Conservation (phyloP, 2,329 filamentous ascomycete species). For the Fusarium anguioides region DNA sequence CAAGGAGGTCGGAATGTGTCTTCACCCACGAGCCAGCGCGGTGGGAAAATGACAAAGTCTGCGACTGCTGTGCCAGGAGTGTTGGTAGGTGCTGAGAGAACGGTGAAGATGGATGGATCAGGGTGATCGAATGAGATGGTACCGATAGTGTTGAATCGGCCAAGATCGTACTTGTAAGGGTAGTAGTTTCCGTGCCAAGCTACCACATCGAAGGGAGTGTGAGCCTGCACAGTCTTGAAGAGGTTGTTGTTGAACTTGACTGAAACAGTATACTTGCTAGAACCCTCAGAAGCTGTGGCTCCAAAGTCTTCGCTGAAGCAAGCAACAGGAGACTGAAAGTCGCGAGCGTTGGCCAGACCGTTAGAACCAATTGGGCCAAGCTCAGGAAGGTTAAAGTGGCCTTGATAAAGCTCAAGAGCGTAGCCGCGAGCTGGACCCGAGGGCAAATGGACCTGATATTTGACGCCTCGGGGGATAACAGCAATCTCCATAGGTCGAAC, state of each 20-base stretch:
- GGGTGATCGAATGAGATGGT: constrained; percentile 81
- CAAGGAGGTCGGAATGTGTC: constrained; percentile 78
- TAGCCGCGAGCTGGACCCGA: constrained; percentile 75
- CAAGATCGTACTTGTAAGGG: constrained; percentile 84
- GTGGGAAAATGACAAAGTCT: constrained; percentile 79
- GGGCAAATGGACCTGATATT: constrained; percentile 76
- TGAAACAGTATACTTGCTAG: constrained; percentile 60
- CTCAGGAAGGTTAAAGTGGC: constrained; percentile 77
- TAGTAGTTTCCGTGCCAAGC: constrained; percentile 86
- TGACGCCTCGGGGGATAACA: constrained; percentile 78
- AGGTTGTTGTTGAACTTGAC: constrained; percentile 76
- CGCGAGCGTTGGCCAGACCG: constrained; percentile 77
- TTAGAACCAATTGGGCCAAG: constrained; percentile 80
- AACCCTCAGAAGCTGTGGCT: constrained; percentile 53
- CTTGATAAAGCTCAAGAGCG: constrained; percentile 79
- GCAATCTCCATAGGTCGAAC: constrained; percentile 83
- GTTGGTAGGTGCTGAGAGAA: constrained; percentile 71
- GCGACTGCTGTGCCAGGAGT: constrained; percentile 72
- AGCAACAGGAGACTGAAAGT: constrained; percentile 80
- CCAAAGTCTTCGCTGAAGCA: constrained; percentile 72
- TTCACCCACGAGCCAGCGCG: constrained; percentile 75
- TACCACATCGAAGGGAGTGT: constrained; percentile 82
- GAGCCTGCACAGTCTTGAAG: constrained; percentile 72
- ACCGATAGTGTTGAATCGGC: constrained; percentile 80
- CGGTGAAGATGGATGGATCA: constrained; percentile 81